Evolutionary conservation across 169 alveolate species (phyloP), one percentile per base, ranked within the genome.

Genomic region (Eimeria zaria): DNA sequence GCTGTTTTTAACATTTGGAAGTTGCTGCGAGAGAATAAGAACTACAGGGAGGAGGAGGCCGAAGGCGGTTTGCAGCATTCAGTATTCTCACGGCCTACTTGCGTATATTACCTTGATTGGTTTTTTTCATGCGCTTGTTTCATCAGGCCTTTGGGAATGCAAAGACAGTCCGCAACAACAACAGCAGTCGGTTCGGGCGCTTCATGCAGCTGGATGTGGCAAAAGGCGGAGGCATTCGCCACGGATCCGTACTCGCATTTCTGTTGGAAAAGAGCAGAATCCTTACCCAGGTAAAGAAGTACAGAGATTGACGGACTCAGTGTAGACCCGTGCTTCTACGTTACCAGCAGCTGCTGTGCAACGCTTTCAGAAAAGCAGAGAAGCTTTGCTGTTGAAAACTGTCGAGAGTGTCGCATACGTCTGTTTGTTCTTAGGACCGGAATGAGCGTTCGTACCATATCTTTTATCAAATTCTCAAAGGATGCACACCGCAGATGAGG

Each of bases 121-220:
- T 80, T 95, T 98, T 99, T 95, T 97, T 99, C 95, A 99, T 99
- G 44, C 99, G 96, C 99, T 99, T 12, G 99, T 99, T 64, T 98
- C 99, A 62, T 99, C 99, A 97, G 93, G 99, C 99, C 44, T 99
- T 99, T 97, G 99, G 99, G 55, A 99, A 99, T 97, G 99, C 99
- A 9, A 99, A 99, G 97, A 99, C 99, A 7, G 98, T 99, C 18
- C 98, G 99, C 95, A 99, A 99, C 98, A 99, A 99, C 97, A 99
- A 99, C 96, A 98, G 99, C 89, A 98, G 99, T 78, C 98, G 99
- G 89, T 99, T 99, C 97, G 99, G 99, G 41, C 99, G 99, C 95
- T 99, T 99, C 98, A 99, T 99, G 98, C 99, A 71, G 41, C 95
- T 97, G 51, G 98, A 98, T 67, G 98, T 98, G 60, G 98, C 99